Evolutionary conservation across 2,329 filamentous ascomycete genomes (phyloP), one percentile per base, ranked within the genome.

Genomic region (Xylaria digitata): DNA sequence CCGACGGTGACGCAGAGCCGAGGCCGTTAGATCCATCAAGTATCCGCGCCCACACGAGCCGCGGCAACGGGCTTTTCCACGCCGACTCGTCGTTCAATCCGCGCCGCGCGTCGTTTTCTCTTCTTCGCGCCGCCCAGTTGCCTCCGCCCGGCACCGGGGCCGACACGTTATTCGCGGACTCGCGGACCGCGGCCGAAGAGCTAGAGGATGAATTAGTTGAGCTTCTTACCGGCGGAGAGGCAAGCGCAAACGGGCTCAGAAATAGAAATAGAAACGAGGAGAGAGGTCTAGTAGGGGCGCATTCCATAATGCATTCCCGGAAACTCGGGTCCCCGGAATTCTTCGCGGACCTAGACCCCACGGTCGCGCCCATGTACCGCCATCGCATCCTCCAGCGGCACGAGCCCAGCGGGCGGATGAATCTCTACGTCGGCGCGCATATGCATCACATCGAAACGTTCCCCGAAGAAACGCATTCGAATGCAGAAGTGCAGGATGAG

Each of bases 1-100:
- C 60, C 54, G 30, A 21, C 17, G 19, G 6, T 0, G 32, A 32
- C 11, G 56, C 19, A 17, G 21, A 34, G 23, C 52, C 37, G n/a
- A 32, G 13, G 0, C 60, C 72, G 2, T 64, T 75, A 0, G 71
- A 72, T 53, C 71, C 71, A 1, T 49, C 65, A 2, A 73, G 72
- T 61, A 17, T 67, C 4, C 69, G 72, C 23, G 70, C 73, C 9
- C 71, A 75, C 59, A 52, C 65, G n/a, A 72, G 72, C 26, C 61
- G 74, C 73, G 84, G 82, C 40, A 87, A 87, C 71, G 75, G 74
- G 1, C 78, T 86, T 13, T 88, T 85, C 75, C 86, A 88, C 66
- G 82, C 82, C 13, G 86, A 88, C 74, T 85, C 82, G 19, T 83
- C 81, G 23, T 88, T 85, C 77, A 87, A 87, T 70, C 83, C 85